Percentiles rank a stretch among this genome's conserved stretches.
Evolutionary conservation across 805 yeast genomes (phyloP).

Genomic region (Starmerella etchellsii): DNA sequence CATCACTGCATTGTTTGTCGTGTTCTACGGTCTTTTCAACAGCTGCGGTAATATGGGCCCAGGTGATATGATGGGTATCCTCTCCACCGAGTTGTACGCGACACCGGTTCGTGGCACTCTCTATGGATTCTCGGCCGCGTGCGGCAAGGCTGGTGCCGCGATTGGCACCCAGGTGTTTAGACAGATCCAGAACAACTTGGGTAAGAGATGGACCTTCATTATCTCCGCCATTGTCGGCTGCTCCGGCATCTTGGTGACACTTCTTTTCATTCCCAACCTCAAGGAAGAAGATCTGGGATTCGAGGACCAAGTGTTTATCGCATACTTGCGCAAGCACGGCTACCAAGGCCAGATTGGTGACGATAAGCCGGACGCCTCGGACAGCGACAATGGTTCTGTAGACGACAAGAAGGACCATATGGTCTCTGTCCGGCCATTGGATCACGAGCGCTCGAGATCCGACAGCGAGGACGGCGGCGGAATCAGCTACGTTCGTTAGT

Average conservation of each 20-base stretch:
- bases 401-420: no score
- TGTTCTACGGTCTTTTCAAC: slow-evolving; percentile 63
- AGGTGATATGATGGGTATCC: slow-evolving; percentile 60
- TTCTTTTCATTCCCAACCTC: slow-evolving; percentile 53
- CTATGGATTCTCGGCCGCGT: slow-evolving; percentile 65
- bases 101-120: slow-evolving; percentile 66
- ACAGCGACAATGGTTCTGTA: no score
- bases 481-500: no score
- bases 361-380: no score
- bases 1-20: slow-evolving; percentile 50
- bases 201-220: slow-evolving; percentile 63
- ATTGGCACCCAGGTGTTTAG: slow-evolving; percentile 63
- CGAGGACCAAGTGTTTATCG: slow-evolving; percentile 52
- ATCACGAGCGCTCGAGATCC: no score
- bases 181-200: slow-evolving; percentile 51
- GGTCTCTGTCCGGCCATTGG: no score
- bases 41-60: slow-evolving; percentile 66
- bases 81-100: slow-evolving; percentile 56
- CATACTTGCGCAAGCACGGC: slow-evolving; percentile 45
- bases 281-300: slow-evolving; percentile 54
- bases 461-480: no score
- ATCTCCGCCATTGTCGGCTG: slow-evolving; percentile 65
- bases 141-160: slow-evolving; percentile 78
- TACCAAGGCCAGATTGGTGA: no score
- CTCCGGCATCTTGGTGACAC: slow-evolving; percentile 48